Base-by-base conservation (phyloP, 129 eudicot species). In the Lactuca saligna region DNA sequence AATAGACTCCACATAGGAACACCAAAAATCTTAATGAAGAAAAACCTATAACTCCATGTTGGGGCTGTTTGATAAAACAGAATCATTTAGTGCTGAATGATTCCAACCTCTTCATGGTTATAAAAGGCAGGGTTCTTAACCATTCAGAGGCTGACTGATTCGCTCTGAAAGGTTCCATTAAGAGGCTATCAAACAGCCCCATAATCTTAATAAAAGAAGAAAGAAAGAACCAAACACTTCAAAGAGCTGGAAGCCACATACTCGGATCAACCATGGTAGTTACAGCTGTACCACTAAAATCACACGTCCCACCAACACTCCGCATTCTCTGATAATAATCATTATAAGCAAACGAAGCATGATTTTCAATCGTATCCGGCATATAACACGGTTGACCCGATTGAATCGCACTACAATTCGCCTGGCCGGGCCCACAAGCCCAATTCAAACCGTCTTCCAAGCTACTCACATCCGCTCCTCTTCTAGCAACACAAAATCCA, bases 361-460 rank as follows among this genome's bases (percentile, higher is more conserved):
- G 97, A 72, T 74, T 90, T 73, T 87, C 84, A 51, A 85, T 2
- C 3, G 89, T 87, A 77, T 90, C 81, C 6, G 97, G 97, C 51
- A 71, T 71, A 75, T 71, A 90, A 68, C 97, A 90, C 11, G 91
- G 84, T 48, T 85, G 82, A 35, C 97, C 97, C 17, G 85, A 72
- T 53, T 90, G 97, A 71, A 90, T 85, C 58, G 89, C 91, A 16
- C 76, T 69, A 57, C 97, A 90, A 70, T 90, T 85, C 0, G 95
- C 97, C 66, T 77, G 85, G 20, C 91, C 97, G 0, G 83, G 84
- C 54, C 97, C 95, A 65, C 97, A 90, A 69, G 97, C 97, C 95
- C 95, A 90, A 56, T 85, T 79, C 60, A 90, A 66, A 14, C 97
- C 97, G 54, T 78, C 79, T 62, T 76, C 76, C 82, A 90, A 72